These are phyloP conservation scores for Pythium coloratum DNA, from an alignment of 352 stramenopile species.

Conservation along the genomic window DNA sequence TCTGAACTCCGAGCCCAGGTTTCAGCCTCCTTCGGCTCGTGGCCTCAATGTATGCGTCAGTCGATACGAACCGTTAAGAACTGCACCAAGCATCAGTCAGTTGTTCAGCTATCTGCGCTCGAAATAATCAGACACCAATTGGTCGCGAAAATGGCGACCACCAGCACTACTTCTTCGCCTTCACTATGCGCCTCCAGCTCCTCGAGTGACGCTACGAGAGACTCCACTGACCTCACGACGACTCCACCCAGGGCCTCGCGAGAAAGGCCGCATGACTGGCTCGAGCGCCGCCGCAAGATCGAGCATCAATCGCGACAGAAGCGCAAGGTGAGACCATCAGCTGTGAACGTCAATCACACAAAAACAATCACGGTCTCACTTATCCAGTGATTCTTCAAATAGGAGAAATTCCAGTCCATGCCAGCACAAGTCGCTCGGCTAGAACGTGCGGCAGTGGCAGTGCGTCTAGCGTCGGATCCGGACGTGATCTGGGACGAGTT, in stretches of 20 bases:
- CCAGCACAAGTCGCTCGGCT: not conserved
- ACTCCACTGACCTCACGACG: too few relatives aligned
- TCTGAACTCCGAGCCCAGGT: too few relatives aligned
- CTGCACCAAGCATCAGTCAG: not conserved
- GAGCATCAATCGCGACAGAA: not conserved
- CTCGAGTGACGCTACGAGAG: not conserved
- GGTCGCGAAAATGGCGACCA: too few relatives aligned
- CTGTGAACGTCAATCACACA: not conserved
- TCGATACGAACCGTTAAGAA: not conserved
- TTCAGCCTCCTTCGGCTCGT: too few relatives aligned
- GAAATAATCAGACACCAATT: too few relatives aligned
- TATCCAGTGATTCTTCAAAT: not conserved
- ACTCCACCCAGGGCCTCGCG: too few relatives aligned
- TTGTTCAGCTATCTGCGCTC: too few relatives aligned
- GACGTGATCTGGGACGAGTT: conserved; percentile 17
- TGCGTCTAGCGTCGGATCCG: conserved; percentile 1
- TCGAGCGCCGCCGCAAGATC: not conserved
- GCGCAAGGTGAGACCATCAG: not conserved
- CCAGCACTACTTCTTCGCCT: not conserved
- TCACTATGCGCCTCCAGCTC: not conserved
- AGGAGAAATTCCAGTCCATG: not conserved
- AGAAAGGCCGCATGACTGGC: not conserved
- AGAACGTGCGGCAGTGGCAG: not conserved
- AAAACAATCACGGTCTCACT: not conserved
- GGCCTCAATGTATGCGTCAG: too few relatives aligned